These are phyloP conservation scores for Drechmeria coniospora DNA, from an alignment of 2,329 filamentous ascomycete species.

Conservation along the genomic window DNA sequence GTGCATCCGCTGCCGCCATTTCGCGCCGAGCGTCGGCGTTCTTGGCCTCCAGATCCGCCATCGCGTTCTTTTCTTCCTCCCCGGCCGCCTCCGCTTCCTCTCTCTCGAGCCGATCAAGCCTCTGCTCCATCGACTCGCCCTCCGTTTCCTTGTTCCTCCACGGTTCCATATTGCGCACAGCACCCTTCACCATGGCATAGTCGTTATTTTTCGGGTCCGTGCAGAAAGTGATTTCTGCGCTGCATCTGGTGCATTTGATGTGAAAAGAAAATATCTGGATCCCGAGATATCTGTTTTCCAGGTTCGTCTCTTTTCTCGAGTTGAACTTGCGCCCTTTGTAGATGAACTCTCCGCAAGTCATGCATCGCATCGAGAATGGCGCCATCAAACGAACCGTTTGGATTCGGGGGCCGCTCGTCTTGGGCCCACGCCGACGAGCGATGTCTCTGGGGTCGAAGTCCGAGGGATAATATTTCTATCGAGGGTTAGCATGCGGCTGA, in stretches of 20 bases:
- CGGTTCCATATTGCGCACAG: conserved; percentile 83
- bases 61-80: conserved; percentile 67
- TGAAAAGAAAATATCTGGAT: conserved; percentile 76
- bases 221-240: conserved; percentile 76
- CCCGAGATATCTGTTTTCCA: conserved; percentile 72
- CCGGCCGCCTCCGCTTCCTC: conserved; percentile 52
- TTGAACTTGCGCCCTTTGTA: conserved; percentile 95
- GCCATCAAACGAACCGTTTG: conserved; percentile 79
- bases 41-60: conserved; percentile 91
- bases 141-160: conserved; percentile 54
- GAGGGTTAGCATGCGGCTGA: not conserved
- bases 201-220: conserved; percentile 94
- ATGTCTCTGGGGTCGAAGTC: conserved; percentile 87
- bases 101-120: conserved; percentile 66
- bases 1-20: conserved; percentile 89
- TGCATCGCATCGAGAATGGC: conserved; percentile 26
- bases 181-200: conserved; percentile 66
- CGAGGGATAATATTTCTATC: conserved; percentile 45
- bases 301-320: conserved; percentile 78
- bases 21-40: conserved; percentile 84
- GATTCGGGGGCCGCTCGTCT: conserved; percentile 60
- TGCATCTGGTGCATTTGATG: conserved; percentile 77
- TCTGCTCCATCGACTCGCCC: conserved; percentile 74
- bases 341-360: conserved; percentile 56
- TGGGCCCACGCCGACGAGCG: conserved; percentile 51